A percentile compares a stretch with the other conserved stretches of the same genome.
Conservation (phyloP, 2,329 filamentous ascomycete species). For the Aspergillus calidoustus region DNA sequence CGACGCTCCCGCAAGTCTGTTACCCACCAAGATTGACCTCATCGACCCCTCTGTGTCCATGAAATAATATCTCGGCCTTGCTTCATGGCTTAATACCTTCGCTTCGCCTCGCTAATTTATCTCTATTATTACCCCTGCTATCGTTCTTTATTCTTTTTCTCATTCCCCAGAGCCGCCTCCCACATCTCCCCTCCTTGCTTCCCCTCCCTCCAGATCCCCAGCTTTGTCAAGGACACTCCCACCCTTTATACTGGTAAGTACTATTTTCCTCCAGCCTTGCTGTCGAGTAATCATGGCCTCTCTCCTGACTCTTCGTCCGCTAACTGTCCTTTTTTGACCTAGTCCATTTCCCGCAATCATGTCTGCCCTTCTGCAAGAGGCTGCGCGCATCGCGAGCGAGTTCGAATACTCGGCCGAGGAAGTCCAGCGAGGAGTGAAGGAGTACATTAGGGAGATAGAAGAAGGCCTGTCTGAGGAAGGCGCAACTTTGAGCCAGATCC, state of each 20-base stretch:
- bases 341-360: conserved; percentile 26
- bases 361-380: conserved; percentile 64
- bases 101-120: conserved; percentile 2
- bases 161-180: conserved; percentile 7
- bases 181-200: conserved; percentile 15
- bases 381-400: conserved; percentile 77
- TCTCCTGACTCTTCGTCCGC: neutral
- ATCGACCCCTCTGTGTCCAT: conserved; percentile 30
- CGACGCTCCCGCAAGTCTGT: conserved; percentile 26
- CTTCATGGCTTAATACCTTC: conserved; percentile 16
- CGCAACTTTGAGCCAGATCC: conserved; percentile 90
- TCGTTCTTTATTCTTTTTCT: conserved; percentile 4
- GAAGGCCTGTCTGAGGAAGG: conserved; percentile 80
- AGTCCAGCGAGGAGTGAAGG: conserved; percentile 78
- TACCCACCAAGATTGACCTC: conserved; percentile 36
- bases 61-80: conserved; percentile 7
- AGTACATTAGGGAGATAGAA: conserved; percentile 86
- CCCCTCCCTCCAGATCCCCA: conserved; percentile 2
- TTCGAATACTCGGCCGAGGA: conserved; percentile 83
- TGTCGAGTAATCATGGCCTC: neutral
- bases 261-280: neutral
- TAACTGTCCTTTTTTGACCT: neutral
- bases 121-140: conserved; percentile 5
- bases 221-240: neutral
- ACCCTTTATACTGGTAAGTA: conserved; percentile 6